Base-by-base conservation (phyloP, 306 rosid species). In the Medicago ruthenica region DNA sequence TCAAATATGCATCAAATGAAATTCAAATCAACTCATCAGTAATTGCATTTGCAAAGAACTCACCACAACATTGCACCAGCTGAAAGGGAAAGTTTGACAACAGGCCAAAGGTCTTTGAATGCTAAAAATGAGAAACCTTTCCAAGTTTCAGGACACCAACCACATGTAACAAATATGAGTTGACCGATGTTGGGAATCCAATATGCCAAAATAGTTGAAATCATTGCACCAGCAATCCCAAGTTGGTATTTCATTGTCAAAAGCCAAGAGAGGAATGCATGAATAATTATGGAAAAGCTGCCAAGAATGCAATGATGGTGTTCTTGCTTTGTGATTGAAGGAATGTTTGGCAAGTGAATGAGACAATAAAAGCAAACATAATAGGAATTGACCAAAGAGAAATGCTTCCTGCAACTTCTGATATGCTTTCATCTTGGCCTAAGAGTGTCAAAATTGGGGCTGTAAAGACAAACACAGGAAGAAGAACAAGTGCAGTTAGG, bases 221-320 rank as follows among this genome's bases (percentile, higher is more conserved):
- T 77, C 88, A 88, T 80, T 5, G 92, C 92, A 27, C 92, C 92
- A n/a, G 82, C n/a, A 57, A 88, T n/a, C 17, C 89, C 89, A 54
- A 83, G 37, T 8, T 81, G 16, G 63, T 58, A 79, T 21, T 83
- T 67, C 18, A 55, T 39, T 0, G 85, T 83, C 40, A 83, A 74
- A 75, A 84, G 63, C 92, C 92, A 88, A 0, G 92, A 88, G n/a
- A 86, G 45, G 8, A 74, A 62, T 5, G 80, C 6, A 21, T 88
- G 88, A 27, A 84, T 16, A 7, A 68, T 20, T 1, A 86, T 76
- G 1, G 89, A 71, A 1, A 31, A 2, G 85, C 76, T 0, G 92
- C 84, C 61, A 88, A 76, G 82, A 79, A 83, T 0, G 86, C 83
- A 13, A 88, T 85, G 15, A 88, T 44, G 63, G 74, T 14, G 51